Base-by-base conservation (phyloP, 2,329 filamentous ascomycete species). In the Ophiostoma tasmaniense region DNA sequence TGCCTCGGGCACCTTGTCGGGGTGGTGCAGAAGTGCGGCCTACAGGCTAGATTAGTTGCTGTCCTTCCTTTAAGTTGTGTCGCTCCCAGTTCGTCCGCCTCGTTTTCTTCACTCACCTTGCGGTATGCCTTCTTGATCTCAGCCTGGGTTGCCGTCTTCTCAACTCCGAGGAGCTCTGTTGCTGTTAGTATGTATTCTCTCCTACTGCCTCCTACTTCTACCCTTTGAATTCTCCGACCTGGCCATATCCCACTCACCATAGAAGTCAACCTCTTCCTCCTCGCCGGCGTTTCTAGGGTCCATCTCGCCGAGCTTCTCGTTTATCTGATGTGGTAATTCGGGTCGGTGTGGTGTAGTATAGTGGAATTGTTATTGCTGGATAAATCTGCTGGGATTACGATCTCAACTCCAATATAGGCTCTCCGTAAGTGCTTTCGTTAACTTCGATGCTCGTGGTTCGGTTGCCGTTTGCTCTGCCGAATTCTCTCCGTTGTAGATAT, bases 101-200 rank as follows among this genome's bases (percentile, higher is more conserved):
- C 22, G 11, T 28, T 30, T 25, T 3, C 59, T 33, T 33, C 37
- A n/a, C 17, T 37, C 74, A 93, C 93, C 86, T 96, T 97, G 81
- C 94, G 90, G 81, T 97, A 97, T 71, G 93, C 93, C 81, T 97
- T 97, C 79, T 95, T 96, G 80, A 98, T 90, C 75, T 97, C 91
- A 69, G 90, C 87, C 75, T 90, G 89, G 71, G 84, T 88, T 67
- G 93, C 91, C 71, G 81, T 81, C 77, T 85, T 90, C 67, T 89
- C 82, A 74, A 98, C 85, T 70, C 87, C 90, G 71, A 98, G 87
- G 74, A 97, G 84, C 81, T 89, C 93, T 96, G 76, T 42, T 13
- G 11, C 20, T 39, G 65, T 70, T 30, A 70, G 69, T 64, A 37
- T 4, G 8, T 25, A 3, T 25, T 55, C 50, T 55, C 50, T 25